Evolutionary conservation across 106 monocot genomes (phyloP).

Genomic region (Dioscorea zingiberensis): DNA sequence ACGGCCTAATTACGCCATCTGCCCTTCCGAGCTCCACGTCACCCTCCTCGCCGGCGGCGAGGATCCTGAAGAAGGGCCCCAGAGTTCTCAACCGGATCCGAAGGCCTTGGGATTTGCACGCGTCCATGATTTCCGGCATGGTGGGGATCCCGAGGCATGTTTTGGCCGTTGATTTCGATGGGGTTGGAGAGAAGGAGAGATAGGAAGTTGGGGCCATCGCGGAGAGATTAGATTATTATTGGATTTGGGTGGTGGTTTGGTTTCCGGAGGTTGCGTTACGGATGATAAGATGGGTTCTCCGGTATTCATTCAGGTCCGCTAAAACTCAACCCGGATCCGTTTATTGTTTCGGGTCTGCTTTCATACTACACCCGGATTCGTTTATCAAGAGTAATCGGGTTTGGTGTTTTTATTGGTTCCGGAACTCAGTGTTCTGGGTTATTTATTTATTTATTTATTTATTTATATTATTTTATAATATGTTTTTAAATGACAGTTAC

Average conservation of each 20-base stretch:
- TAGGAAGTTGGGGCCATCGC: background rate
- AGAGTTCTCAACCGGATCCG: constrained; percentile 26
- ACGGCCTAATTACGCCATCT: constrained; percentile 46
- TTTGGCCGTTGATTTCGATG: background rate
- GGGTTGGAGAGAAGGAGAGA: constrained; percentile 1
- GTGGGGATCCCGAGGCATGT: constrained; percentile 24
- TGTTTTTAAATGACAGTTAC: no score
- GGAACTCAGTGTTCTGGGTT: no score
- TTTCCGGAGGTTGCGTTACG: background rate
- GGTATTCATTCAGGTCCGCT: background rate
- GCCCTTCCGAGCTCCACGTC: constrained; percentile 42
- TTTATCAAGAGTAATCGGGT: no score
- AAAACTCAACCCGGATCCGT: background rate
- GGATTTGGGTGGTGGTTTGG: background rate
- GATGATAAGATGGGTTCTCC: background rate
- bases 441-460: no score
- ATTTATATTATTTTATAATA: no score
- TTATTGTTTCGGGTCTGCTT: no score
- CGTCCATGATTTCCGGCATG: constrained; percentile 52
- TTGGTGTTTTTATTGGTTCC: no score
- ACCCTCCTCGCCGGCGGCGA: background rate
- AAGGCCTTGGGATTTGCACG: constrained; percentile 46
- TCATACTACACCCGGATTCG: no score
- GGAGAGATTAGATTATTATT: no score
- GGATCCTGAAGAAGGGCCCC: constrained; percentile 61